These are phyloP conservation scores for Cyclocybe cylindracea DNA, from an alignment of 768 basidiomycete species.

Conservation along the genomic window DNA sequence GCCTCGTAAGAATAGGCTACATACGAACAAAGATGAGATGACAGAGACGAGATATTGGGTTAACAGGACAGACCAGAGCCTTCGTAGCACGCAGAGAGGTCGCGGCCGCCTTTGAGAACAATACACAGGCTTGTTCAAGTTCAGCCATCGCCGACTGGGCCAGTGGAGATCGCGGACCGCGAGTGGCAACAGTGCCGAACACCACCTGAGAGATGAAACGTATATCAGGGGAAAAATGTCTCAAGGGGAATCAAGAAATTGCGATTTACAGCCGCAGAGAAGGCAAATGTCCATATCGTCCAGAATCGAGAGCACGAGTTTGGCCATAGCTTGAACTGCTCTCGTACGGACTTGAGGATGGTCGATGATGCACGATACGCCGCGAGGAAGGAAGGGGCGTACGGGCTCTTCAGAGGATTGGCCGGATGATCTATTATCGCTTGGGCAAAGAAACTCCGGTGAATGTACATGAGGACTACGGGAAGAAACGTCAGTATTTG, in stretches of 20 bases:
- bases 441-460: conserved; percentile 70
- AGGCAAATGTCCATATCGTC: conserved; percentile 63
- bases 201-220: conserved; percentile 49
- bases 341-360: conserved; percentile 50
- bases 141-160: conserved; percentile 71
- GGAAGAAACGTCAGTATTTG: background rate
- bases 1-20: conserved; percentile 59
- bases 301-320: conserved; percentile 56
- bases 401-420: conserved; percentile 66
- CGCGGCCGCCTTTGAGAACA: conserved; percentile 64
- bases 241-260: background rate
- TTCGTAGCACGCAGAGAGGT: conserved; percentile 65
- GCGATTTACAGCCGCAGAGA: conserved; percentile 50
- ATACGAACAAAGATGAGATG: background rate
- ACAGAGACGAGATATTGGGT: background rate
- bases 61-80: conserved; percentile 52
- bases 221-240: background rate
- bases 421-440: conserved; percentile 67
- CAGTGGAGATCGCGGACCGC: conserved; percentile 67
- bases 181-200: conserved; percentile 78
- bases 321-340: conserved; percentile 49
- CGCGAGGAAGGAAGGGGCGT: conserved; percentile 65
- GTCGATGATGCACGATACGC: conserved; percentile 59
- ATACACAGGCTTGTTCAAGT: conserved; percentile 62
- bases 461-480: conserved; percentile 60